Base-by-base conservation (phyloP, 2,329 filamentous ascomycete genomes). In the Phyllosticta citribraziliensis region DNA sequence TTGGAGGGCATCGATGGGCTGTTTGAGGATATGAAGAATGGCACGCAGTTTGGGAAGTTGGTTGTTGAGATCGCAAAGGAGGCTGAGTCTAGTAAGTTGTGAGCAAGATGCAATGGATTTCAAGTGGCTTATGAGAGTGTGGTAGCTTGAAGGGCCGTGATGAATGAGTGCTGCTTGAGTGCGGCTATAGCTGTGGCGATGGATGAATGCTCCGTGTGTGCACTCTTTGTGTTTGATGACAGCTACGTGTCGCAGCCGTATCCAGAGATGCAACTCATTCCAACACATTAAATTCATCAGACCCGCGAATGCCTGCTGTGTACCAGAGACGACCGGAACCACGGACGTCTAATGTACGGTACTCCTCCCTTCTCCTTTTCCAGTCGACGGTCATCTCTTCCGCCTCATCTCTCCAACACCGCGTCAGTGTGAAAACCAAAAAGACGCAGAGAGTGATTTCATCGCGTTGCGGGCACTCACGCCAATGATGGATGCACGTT, bases 31-130 rank as follows among this genome's bases (percentile, higher is more conserved):
- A 96, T 97, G 84, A 90, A 89, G 71, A 83, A 84, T 5, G 90
- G 88, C 0, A 85, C 78, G 64, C 93, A 97, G 74, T 96, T 97
- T 78, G 94, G 93, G 11, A 97, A 97, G 76, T 74, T 97, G 67
- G 91, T 97, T 1, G 84, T 60, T 6, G 71, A 67, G n/a, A 56
- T 74, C 58, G 67, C 66, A 0, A 65, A 69, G 35, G 64, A 62
- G 17, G 59, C 58, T 3, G 67, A 63, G 61, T 64, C 52, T 25
- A 73, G 70, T 64, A 74, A 72, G 65, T 61, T 74, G 65, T 74
- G 55, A 65, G n/a, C 12, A 1, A 2, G 35, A 22, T 10, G 22
- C 35, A 4, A 4, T n/a, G 2, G 19, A 24, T 2, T 25, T 19
- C 33, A 52, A 19, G 51, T 40, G 30, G 53, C 58, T 60, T 35